phyloP scores from a whole-genome alignment of 2,329 filamentous ascomycete genomes.

The Apiospora hydei region DNA sequence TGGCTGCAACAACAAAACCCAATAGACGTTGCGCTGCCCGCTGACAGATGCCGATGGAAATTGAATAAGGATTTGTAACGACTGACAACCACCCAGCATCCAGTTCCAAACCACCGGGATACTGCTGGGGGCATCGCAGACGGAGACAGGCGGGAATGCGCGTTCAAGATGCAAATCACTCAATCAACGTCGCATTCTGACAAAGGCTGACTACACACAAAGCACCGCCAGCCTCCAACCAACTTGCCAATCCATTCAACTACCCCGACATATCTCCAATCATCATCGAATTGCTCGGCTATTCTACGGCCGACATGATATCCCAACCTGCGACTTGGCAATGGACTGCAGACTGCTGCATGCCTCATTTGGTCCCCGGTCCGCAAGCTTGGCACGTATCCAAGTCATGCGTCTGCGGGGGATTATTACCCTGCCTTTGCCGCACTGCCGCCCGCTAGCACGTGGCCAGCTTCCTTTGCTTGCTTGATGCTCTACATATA shows the following conservation, averaged over 20 bases:
- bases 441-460: constrained; percentile 1
- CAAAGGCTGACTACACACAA: not conserved
- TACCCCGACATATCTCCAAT: not conserved
- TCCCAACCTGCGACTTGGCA: not conserved
- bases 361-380: not conserved
- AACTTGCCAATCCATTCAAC: not conserved
- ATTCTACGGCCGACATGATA: not conserved
- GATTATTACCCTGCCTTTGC: not conserved
- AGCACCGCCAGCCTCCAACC: not conserved
- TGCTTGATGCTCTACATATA: not conserved
- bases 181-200: not conserved
- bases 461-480: not conserved
- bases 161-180: not conserved
- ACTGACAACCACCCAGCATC: not conserved
- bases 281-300: not conserved
- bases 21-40: not conserved
- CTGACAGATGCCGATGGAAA: not conserved
- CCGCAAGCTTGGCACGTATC: constrained; percentile 1
- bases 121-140: not conserved
- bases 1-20: not conserved
- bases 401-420: constrained; percentile 14
- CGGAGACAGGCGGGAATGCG: not conserved
- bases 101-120: constrained; percentile 10
- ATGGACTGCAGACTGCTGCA: not conserved
- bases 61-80: not conserved